phyloP scores from a whole-genome alignment of 2,329 filamentous ascomycete genomes.

The Colletotrichum sp. region DNA sequence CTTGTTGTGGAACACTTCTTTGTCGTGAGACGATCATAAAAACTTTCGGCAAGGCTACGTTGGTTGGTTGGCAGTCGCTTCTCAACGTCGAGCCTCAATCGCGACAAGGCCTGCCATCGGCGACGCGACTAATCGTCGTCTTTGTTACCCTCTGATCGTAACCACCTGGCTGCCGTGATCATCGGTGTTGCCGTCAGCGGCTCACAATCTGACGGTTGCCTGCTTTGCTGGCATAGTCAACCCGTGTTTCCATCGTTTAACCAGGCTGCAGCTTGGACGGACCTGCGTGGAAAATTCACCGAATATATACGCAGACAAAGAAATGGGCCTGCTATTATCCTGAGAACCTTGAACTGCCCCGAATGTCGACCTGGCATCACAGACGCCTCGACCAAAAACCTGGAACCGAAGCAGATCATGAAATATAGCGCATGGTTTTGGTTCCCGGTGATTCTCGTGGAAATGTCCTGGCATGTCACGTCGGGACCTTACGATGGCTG shows the following conservation, averaged over 20 bases:
- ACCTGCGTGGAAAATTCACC: neutral
- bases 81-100: neutral
- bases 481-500: neutral
- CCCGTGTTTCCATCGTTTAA: neutral
- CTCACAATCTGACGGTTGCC: neutral
- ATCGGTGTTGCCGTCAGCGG: neutral
- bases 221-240: neutral
- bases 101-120: neutral
- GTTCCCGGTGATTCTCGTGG: neutral
- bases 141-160: neutral
- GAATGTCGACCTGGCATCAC: neutral
- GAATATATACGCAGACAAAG: neutral
- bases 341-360: neutral
- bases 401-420: neutral
- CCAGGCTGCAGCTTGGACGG: neutral
- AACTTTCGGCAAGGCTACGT: neutral
- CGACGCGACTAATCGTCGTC: neutral
- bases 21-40: constrained; percentile 1
- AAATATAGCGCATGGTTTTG: neutral
- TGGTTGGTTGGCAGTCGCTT: neutral
- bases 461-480: neutral
- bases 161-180: neutral
- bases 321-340: neutral
- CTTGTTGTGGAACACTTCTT: neutral
- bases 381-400: neutral